phyloP scores from a whole-genome alignment of 2,329 filamentous ascomycete species.

The Claviceps humidiphila region DNA sequence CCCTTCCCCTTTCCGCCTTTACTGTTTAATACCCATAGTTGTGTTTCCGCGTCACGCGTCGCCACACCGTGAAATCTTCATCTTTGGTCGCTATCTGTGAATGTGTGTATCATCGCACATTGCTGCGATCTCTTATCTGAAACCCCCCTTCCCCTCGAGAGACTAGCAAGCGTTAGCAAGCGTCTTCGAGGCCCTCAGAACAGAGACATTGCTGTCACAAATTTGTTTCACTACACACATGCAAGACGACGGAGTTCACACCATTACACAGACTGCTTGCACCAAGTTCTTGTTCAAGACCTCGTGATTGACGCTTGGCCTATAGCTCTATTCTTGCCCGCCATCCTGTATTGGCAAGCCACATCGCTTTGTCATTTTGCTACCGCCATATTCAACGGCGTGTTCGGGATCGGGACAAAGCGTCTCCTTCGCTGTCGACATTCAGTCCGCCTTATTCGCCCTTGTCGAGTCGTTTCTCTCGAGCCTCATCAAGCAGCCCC shows the following conservation, averaged over 20 bases:
- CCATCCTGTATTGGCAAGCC: conserved; percentile 1
- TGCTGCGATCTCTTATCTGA: neutral
- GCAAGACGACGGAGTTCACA: neutral
- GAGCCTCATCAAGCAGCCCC: neutral
- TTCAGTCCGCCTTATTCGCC: neutral
- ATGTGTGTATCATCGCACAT: conserved; percentile 1
- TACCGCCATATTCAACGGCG: neutral
- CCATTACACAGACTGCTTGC: neutral
- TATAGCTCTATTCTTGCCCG: neutral
- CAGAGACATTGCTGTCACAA: neutral
- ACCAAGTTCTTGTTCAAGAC: neutral
- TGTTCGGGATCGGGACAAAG: neutral
- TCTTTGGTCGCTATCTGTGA: neutral
- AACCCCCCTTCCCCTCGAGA: neutral
- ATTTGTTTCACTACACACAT: neutral
- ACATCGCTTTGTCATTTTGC: neutral
- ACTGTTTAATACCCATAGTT: neutral
- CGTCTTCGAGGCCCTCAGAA: neutral
- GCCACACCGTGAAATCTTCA: neutral
- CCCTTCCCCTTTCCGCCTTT: neutral
- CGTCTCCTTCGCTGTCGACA: neutral
- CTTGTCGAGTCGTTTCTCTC: neutral
- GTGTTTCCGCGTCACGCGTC: neutral
- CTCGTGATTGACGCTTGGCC: neutral
- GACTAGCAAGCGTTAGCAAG: conserved; percentile 3